Evolutionary conservation across 1,284 basidiomycete genomes (phyloP).

Genomic region (Xanthoconium separans): DNA sequence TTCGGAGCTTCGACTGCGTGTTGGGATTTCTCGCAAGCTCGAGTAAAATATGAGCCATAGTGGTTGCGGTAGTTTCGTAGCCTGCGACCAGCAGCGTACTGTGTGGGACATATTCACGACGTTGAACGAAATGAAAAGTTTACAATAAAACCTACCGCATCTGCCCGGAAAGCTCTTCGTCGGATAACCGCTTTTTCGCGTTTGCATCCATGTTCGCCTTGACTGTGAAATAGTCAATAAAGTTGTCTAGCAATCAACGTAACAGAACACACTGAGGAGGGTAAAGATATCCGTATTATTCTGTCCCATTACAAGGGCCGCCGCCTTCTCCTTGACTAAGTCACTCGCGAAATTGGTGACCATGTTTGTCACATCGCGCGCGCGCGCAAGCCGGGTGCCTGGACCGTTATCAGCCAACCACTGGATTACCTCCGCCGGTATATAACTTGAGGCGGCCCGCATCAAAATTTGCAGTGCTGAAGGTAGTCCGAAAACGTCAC

Average conservation of each 20-base stretch:
- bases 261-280: conserved; percentile 36
- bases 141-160: conserved; percentile 40
- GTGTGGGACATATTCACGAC: too few relatives aligned
- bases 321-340: conserved; percentile 42
- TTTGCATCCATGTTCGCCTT: conserved; percentile 50
- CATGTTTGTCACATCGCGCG: conserved; percentile 28
- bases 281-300: conserved; percentile 39
- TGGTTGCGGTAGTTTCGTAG: too few relatives aligned
- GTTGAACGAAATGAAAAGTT: too few relatives aligned
- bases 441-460: conserved; percentile 7
- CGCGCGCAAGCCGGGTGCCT: conserved; percentile 35
- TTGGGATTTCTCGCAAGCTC: too few relatives aligned
- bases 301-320: conserved; percentile 31
- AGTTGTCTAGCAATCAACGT: background rate
- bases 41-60: too few relatives aligned
- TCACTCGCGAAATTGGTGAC: conserved; percentile 34
- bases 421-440: conserved; percentile 32
- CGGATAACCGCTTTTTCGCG: conserved; percentile 40
- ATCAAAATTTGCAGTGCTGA: conserved; percentile 14
- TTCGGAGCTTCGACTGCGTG: too few relatives aligned
- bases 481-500: conserved; percentile 16
- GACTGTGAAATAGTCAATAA: conserved; percentile 34
- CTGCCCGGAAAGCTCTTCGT: conserved; percentile 52
- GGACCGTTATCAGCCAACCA: conserved; percentile 37
- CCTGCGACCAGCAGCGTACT: too few relatives aligned